These are phyloP conservation scores for Lactarius vividus DNA, from an alignment of 768 basidiomycete species.

Conservation along the genomic window DNA sequence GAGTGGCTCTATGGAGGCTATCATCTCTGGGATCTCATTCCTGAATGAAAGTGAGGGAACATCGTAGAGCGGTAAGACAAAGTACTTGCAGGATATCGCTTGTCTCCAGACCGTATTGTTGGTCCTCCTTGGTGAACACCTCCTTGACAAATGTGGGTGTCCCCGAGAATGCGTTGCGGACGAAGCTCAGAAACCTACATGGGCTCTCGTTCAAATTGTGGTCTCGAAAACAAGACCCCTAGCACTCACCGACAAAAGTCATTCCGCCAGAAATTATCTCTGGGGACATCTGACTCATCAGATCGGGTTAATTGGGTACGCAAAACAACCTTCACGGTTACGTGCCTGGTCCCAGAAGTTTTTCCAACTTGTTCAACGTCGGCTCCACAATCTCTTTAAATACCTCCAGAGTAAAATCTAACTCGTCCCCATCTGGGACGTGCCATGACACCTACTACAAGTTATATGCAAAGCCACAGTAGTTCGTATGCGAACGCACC, in stretches of 20 bases:
- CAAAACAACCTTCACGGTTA: slow-evolving; percentile 25
- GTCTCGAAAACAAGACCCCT: slow-evolving; percentile 1
- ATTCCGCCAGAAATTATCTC: slow-evolving; percentile 72
- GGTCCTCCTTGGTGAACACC: slow-evolving; percentile 48
- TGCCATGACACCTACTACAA: slow-evolving; percentile 68
- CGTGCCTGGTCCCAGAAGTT: slow-evolving; percentile 52
- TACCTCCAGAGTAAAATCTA: slow-evolving; percentile 69
- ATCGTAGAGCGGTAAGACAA: background rate
- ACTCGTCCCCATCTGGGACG: slow-evolving; percentile 64
- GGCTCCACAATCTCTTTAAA: slow-evolving; percentile 68
- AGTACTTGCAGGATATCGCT: slow-evolving; percentile 66
- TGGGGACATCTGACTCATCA: slow-evolving; percentile 38
- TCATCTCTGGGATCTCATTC: slow-evolving; percentile 75
- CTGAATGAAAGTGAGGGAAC: slow-evolving; percentile 37
- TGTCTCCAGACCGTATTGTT: slow-evolving; percentile 42
- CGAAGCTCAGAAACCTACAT: slow-evolving; percentile 60
- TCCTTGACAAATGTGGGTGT: slow-evolving; percentile 66
- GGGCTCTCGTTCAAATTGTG: slow-evolving; percentile 6
- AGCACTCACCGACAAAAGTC: slow-evolving; percentile 72
- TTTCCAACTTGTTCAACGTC: slow-evolving; percentile 53
- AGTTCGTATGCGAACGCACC: slow-evolving; percentile 39
- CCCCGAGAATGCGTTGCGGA: slow-evolving; percentile 73
- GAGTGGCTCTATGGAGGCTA: slow-evolving; percentile 58
- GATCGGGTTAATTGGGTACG: slow-evolving; percentile 5
- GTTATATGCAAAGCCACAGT: background rate